Evolutionary conservation across 495 filamentous ascomycete species (phyloP).

Genomic region (Aspergillus cristatus): DNA sequence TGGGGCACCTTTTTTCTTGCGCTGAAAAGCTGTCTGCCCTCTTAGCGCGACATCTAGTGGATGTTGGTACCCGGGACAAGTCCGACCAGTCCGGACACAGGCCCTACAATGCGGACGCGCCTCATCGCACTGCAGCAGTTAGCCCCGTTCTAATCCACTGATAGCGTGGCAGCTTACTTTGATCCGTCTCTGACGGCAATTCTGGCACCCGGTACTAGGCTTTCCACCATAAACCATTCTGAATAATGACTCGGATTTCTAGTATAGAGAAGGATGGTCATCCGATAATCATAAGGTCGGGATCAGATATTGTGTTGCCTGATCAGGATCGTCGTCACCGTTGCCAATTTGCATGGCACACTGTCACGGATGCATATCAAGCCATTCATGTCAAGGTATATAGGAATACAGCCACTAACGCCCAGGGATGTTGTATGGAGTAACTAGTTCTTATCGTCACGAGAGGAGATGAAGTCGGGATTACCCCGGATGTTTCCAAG

Average conservation of each 20-base stretch:
- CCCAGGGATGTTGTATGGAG: too few relatives aligned
- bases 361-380: too few relatives aligned
- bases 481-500: too few relatives aligned
- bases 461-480: too few relatives aligned
- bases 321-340: too few relatives aligned
- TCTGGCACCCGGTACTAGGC: constrained; percentile 59
- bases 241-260: background rate
- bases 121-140: constrained; percentile 39
- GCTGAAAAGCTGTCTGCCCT: constrained; percentile 54
- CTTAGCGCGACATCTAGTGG: constrained; percentile 61
- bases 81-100: constrained; percentile 36
- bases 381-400: too few relatives aligned
- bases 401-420: too few relatives aligned
- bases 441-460: too few relatives aligned
- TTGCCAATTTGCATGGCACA: too few relatives aligned
- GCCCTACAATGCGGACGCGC: constrained; percentile 37
- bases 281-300: too few relatives aligned
- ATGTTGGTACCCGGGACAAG: constrained; percentile 56
- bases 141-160: background rate
- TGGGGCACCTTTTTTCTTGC: constrained; percentile 27
- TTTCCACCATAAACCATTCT: constrained; percentile 66
- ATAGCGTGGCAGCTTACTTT: constrained; percentile 32
- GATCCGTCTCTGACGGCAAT: constrained; percentile 55
- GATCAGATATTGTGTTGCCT: too few relatives aligned
- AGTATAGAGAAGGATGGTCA: too few relatives aligned